phyloP scores from a whole-genome alignment of 805 yeast species.

The Wickerhamiella azymoides region DNA sequence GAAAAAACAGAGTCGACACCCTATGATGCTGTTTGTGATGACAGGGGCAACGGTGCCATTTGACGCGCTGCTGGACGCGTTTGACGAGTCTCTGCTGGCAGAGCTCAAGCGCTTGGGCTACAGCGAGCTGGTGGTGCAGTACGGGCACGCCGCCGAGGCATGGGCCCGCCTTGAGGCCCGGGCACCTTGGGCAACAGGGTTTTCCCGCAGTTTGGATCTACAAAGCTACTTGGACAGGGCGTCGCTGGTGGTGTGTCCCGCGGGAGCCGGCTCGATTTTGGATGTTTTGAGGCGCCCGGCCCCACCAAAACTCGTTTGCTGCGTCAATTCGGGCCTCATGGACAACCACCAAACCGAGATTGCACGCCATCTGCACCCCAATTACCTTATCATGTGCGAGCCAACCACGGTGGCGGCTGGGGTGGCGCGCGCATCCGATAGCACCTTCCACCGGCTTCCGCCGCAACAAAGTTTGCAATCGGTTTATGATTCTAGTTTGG shows the following conservation, averaged over 20 bases:
- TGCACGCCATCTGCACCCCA: conserved; percentile 38
- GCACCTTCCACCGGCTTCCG: background rate
- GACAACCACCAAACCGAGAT: conserved; percentile 77
- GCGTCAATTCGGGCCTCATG: conserved; percentile 60
- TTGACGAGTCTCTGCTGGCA: conserved; percentile 29
- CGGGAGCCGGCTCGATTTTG: conserved; percentile 81
- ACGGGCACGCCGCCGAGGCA: conserved; percentile 33
- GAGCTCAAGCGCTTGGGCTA: conserved; percentile 29
- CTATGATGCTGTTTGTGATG: conserved; percentile 40
- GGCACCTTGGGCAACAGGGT: conserved; percentile 28
- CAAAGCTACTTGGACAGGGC: conserved; percentile 31
- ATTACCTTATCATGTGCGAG: conserved; percentile 7
- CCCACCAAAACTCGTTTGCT: conserved; percentile 46
- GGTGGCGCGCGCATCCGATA: conserved; percentile 2
- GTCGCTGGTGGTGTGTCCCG: conserved; percentile 70
- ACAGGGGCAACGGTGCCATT: conserved; percentile 92
- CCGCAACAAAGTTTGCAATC: conserved; percentile 6
- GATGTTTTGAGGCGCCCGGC: conserved; percentile 45
- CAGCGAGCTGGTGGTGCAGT: conserved; percentile 39
- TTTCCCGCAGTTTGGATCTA: conserved; percentile 34
- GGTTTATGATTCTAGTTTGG: background rate
- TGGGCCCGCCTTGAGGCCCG: conserved; percentile 16
- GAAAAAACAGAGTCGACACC: no score
- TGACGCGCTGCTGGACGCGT: conserved; percentile 36
- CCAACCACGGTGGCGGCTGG: conserved; percentile 6